Conservation (phyloP, 1,284 basidiomycete genomes). For the Fistulina hepatica region DNA sequence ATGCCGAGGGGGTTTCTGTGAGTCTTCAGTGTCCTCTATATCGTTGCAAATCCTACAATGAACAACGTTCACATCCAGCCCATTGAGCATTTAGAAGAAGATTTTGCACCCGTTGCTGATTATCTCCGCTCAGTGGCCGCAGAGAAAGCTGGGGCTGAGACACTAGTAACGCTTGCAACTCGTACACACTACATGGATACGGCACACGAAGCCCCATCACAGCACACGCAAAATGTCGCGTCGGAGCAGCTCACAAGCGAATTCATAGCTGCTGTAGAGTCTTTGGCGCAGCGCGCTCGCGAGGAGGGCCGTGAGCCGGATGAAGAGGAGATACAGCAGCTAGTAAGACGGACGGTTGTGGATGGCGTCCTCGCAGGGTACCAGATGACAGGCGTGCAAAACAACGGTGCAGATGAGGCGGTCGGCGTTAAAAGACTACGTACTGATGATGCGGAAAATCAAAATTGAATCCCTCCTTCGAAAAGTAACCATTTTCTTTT, state of each 20-base stretch:
- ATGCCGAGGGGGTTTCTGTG: constrained; percentile 71
- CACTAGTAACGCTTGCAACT: constrained; percentile 6
- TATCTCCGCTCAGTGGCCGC: constrained; percentile 43
- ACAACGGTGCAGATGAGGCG: constrained; percentile 14
- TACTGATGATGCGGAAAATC: no score
- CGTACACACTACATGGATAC: constrained; percentile 7
- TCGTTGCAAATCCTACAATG: constrained; percentile 5
- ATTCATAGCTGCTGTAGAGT: constrained; percentile 54
- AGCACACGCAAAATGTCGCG: constrained; percentile 56
- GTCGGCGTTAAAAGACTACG: no score
- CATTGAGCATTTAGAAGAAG: constrained; percentile 63
- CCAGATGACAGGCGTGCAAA: constrained; percentile 28
- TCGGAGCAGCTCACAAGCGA: constrained; percentile 61
- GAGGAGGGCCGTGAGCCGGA: constrained; percentile 52
- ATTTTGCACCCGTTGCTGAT: constrained; percentile 66
- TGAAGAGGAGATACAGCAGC: constrained; percentile 43
- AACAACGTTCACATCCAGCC: constrained; percentile 36
- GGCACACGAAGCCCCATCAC: constrained; percentile 35
- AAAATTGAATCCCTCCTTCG: no score
- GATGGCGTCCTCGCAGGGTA: constrained; percentile 51
- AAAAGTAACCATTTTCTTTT: no score
- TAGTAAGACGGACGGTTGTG: constrained; percentile 50
- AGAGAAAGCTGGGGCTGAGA: constrained; percentile 9
- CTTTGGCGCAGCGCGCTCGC: constrained; percentile 57
- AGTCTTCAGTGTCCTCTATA: constrained; percentile 21